Evolutionary conservation across 2,329 filamentous ascomycete species (phyloP), one percentile per base, ranked within the genome.

Genomic region (Macrophomina pseudophaseolina): DNA sequence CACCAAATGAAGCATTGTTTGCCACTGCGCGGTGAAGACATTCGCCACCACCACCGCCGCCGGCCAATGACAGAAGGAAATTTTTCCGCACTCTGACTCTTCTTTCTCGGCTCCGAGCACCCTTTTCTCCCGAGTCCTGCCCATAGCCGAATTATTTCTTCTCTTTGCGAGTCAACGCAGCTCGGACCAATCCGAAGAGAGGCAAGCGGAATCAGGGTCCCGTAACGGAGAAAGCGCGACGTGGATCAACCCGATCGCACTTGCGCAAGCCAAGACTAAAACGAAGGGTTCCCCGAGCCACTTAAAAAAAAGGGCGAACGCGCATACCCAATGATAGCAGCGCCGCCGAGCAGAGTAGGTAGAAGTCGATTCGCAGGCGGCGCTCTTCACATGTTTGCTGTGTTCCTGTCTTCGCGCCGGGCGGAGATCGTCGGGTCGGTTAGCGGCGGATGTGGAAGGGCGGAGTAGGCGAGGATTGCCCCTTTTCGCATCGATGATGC

Each of bases 171-270:
- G 11, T 12, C 35, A 12, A 12, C 28, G 28, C 28, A 16, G 8
- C 11, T 53, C 28, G n/a, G 14, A 23, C 30, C 49, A 35, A 35
- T 33, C 49, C 49, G 30, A 28, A 49, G 4, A 28, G 14, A 35
- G 38, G 35, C 11, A 44, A 60, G 56, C 58, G 58, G 58, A 49
- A 62, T 49, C 44, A n/a, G n/a, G 32, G 16, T 62, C 44, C 58
- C 58, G 58, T 16, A 12, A 6, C 9, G 28, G 12, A 38, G 33
- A 9, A 38, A 54, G 23, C 23, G 23, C 7, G 33, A 33, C 32
- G 52, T n/a, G 52, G 44, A 35, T 62, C 42, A 38, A 23, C 23
- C 30, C 38, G 58, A 62, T 62, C 42, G 58, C 44, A 44, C 44
- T 62, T 62, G 44, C 44, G 44, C 42, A 48, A 48, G 56, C 56